phyloP scores from a whole-genome alignment of 352 stramenopile species.

The Aphanomyces stellatus region DNA sequence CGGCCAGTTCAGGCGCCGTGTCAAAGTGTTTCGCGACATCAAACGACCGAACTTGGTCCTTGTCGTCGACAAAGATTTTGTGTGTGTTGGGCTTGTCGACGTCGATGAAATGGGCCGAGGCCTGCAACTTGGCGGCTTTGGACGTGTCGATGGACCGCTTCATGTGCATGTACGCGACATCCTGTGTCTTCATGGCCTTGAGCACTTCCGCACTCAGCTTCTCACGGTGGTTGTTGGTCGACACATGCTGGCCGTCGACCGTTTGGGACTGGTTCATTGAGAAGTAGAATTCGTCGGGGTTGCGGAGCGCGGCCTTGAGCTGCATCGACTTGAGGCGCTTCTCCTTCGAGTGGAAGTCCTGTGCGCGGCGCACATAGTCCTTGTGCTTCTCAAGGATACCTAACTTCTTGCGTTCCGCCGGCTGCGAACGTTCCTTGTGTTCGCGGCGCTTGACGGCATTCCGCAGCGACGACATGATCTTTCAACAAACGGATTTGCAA shows the following conservation, averaged over 20 bases:
- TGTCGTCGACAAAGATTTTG: conserved; percentile 90
- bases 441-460: conserved; percentile 98
- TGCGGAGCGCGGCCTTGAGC: conserved; percentile 91
- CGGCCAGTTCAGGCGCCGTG: conserved; percentile 59
- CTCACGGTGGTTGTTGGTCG: conserved; percentile 56
- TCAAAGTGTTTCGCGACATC: conserved; percentile 90
- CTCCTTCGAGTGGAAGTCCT: conserved; percentile 95
- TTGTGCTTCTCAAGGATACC: conserved; percentile 98
- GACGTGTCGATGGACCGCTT: conserved; percentile 65
- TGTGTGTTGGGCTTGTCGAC: conserved; percentile 82
- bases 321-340: conserved; percentile 81
- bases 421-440: conserved; percentile 98
- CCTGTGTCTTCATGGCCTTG: conserved; percentile 93
- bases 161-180: conserved; percentile 92
- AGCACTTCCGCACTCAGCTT: conserved; percentile 72
- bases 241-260: conserved; percentile 62
- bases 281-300: conserved; percentile 99
- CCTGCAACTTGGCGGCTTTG: conserved; percentile 71
- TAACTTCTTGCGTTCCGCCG: conserved; percentile 85
- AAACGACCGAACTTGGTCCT: conserved; percentile 72
- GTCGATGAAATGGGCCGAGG: conserved; percentile 71
- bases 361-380: conserved; percentile 95
- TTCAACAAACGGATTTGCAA: background rate
- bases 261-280: conserved; percentile 89
- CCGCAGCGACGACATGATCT: conserved; percentile 76